Percentiles rank a stretch among this genome's conserved stretches.
Conservation (phyloP, 2,329 filamentous ascomycete species). For the Massarina eburnea region DNA sequence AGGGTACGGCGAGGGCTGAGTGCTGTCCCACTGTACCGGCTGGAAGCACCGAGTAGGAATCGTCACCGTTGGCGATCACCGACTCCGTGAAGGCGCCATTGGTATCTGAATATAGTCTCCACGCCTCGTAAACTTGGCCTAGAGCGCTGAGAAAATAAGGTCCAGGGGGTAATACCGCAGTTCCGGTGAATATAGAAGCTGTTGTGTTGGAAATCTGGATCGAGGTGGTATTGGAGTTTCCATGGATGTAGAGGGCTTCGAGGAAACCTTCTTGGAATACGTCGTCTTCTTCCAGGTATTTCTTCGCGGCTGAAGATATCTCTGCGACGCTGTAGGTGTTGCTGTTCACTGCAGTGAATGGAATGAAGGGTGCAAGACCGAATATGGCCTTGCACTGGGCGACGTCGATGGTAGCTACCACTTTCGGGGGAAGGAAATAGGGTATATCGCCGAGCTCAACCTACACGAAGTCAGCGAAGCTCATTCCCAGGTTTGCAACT, state of each 20-base stretch:
- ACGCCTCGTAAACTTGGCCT: slow-evolving; percentile 52
- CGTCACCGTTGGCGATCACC: slow-evolving; percentile 41
- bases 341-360: slow-evolving; percentile 43
- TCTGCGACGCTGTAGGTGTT: slow-evolving; percentile 21
- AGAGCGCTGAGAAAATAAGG: slow-evolving; percentile 54
- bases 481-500: slow-evolving; percentile 17
- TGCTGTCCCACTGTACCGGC: slow-evolving; percentile 48
- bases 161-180: slow-evolving; percentile 43
- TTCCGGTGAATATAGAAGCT: slow-evolving; percentile 16
- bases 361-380: slow-evolving; percentile 31
- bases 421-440: slow-evolving; percentile 45
- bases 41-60: slow-evolving; percentile 48
- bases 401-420: slow-evolving; percentile 36
- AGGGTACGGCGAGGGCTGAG: slow-evolving; percentile 57
- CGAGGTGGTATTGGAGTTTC: slow-evolving; percentile 5
- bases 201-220: slow-evolving; percentile 15
- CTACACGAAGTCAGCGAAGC: slow-evolving; percentile 36
- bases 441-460: slow-evolving; percentile 40
- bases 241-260: slow-evolving; percentile 29
- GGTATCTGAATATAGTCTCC: slow-evolving; percentile 53
- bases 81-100: slow-evolving; percentile 55
- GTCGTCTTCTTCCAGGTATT: slow-evolving; percentile 42
- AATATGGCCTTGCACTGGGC: slow-evolving; percentile 20
- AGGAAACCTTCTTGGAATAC: slow-evolving; percentile 47
- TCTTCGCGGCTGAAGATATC: slow-evolving; percentile 24